Evolutionary conservation across 2,329 filamentous ascomycete genomes (phyloP), one percentile per base, ranked within the genome.

Genomic region (Thelonectria blattea): DNA sequence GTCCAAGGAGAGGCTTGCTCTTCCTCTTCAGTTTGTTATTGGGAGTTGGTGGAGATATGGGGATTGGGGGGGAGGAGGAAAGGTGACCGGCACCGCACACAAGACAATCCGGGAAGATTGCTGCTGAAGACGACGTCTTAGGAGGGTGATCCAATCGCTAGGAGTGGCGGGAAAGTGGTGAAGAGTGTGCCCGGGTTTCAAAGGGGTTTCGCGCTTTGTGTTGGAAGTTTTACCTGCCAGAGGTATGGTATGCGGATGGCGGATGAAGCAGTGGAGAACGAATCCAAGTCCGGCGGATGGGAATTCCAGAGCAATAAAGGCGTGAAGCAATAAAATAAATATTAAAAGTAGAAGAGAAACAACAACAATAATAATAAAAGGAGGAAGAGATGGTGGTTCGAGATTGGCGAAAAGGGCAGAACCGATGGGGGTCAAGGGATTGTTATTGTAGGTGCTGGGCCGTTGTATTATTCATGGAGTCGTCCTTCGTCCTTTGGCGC

Each of bases 81-180:
- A 30, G 60, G 56, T 57, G 66, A 61, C 67, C 67, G 57, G 67
- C 65, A 68, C 67, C 64, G 15, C 34, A 60, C 51, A 47, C 53
- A 47, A 46, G 41, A 60, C 27, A 50, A 50, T 37, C 27, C 27
- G 27, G 27, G 8, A 7, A 30, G 27, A 30, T 30, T 30, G 22
- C 50, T 50, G 43, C 53, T 55, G 15, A 52, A 34, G 39, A 59
- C 50, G 32, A 55, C 47, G 45, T 51, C 63, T n/a, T 58, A 59
- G 61, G 52, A 42, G 54, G 57, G 51, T 45, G 56, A 45, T 47
- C 22, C 45, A 47, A 47, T 47, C 20, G 45, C 48, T 52, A 56
- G 34, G 53, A 48, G 52, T 56, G 24, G 60, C 41, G 22, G 34
- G 24, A 54, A 50, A 65, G 62, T 65, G 60, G 64, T 68, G n/a